These are phyloP conservation scores for Omphalotus olearius DNA, from an alignment of 1,284 basidiomycete species.

Conservation along the genomic window DNA sequence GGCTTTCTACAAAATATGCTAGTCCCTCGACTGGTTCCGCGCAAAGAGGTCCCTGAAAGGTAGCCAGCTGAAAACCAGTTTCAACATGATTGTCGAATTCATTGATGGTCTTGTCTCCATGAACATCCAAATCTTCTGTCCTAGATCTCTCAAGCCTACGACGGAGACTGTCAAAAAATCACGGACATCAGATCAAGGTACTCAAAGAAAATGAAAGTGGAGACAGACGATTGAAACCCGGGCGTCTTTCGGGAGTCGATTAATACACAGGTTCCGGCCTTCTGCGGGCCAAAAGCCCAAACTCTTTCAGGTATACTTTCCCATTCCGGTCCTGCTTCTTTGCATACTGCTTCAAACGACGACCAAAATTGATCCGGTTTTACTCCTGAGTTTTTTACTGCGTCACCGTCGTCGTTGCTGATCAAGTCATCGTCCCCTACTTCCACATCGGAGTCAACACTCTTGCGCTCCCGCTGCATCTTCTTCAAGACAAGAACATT, in stretches of 20 bases:
- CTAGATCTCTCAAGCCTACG: slow-evolving; percentile 41
- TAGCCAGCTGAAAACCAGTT: slow-evolving; percentile 93
- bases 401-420: slow-evolving; percentile 52
- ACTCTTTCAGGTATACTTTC: slow-evolving; percentile 65
- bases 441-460: slow-evolving; percentile 22
- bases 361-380: slow-evolving; percentile 81
- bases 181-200: slow-evolving; percentile 16
- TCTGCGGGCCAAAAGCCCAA: slow-evolving; percentile 91
- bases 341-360: slow-evolving; percentile 61
- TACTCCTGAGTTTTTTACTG: slow-evolving; percentile 59
- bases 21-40: slow-evolving; percentile 94
- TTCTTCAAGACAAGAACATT: slow-evolving; percentile 61
- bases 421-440: slow-evolving; percentile 32
- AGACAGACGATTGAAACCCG: slow-evolving; percentile 50
- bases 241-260: slow-evolving; percentile 62
- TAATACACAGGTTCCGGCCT: slow-evolving; percentile 84
- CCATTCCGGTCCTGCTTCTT: slow-evolving; percentile 81
- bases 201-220: slow-evolving; percentile 9
- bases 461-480: slow-evolving; percentile 45
- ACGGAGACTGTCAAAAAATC: slow-evolving; percentile 37
- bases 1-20: slow-evolving; percentile 84
- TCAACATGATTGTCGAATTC: slow-evolving; percentile 86
- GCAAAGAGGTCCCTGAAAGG: slow-evolving; percentile 91
- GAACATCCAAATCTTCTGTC: slow-evolving; percentile 27
- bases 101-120: slow-evolving; percentile 29